phyloP scores from a whole-genome alignment of 805 yeast species.

The Cyberlindnera mrakii region DNA sequence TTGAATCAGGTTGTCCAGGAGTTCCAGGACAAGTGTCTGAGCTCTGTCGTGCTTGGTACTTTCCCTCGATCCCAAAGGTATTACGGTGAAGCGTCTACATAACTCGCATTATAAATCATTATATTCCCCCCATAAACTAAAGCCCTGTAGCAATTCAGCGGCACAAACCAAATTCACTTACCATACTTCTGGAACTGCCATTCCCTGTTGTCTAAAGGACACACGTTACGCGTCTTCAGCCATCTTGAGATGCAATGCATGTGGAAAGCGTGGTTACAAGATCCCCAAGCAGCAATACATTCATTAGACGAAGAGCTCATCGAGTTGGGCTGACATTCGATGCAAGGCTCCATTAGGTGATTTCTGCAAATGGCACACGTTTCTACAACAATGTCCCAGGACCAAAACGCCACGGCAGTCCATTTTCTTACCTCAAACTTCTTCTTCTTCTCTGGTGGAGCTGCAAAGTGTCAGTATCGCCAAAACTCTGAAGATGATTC shows the following conservation, averaged over 20 bases:
- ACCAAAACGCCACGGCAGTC: conserved; percentile 99
- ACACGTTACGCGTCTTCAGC: conserved; percentile 91
- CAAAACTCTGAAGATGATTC: too few species aligned
- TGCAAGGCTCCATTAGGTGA: conserved; percentile 96
- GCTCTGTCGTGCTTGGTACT: conserved; percentile 40
- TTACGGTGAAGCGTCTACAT: conserved; percentile 6
- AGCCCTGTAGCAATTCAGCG: background rate
- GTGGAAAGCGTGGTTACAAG: conserved; percentile 97
- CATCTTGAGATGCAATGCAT: conserved; percentile 94
- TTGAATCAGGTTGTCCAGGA: conserved; percentile 33
- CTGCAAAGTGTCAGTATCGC: background rate
- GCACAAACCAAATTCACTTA: conserved; percentile 33
- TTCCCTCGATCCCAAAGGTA: conserved; percentile 13
- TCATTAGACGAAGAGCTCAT: conserved; percentile 57
- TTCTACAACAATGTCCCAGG: conserved; percentile 95
- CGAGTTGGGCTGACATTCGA: conserved; percentile 88
- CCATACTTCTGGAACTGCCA: conserved; percentile 81
- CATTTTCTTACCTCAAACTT: conserved; percentile 92
- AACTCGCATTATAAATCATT: background rate
- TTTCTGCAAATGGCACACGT: conserved; percentile 98
- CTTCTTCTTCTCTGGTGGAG: conserved; percentile 36
- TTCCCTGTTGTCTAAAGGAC: conserved; percentile 92
- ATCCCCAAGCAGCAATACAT: conserved; percentile 96
- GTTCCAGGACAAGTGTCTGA: conserved; percentile 38
- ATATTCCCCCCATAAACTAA: background rate